phyloP scores from a whole-genome alignment of 1,139 yeast species.

The Williopsis jadinii region DNA sequence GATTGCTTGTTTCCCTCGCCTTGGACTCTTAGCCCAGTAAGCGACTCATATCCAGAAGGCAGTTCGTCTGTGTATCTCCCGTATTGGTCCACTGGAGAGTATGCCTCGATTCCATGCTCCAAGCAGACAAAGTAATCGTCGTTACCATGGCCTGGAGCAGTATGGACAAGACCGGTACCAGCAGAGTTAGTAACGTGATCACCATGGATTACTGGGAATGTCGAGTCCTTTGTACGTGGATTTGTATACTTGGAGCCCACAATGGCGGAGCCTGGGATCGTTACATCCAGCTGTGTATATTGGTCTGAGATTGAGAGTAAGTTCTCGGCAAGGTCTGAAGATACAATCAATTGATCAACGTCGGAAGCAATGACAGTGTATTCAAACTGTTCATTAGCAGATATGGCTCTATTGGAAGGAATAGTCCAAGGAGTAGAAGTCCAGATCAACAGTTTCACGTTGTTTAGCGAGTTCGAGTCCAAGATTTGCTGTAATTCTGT shows the following conservation, averaged over 20 bases:
- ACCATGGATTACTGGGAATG: constrained; percentile 66
- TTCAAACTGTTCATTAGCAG: constrained; percentile 50
- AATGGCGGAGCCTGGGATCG: constrained; percentile 40
- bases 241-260: constrained; percentile 44
- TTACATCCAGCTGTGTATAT: constrained; percentile 15
- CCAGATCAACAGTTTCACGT: constrained; percentile 58
- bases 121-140: constrained; percentile 81
- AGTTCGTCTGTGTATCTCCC: constrained; percentile 55
- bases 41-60: constrained; percentile 36
- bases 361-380: constrained; percentile 47
- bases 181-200: constrained; percentile 73
- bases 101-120: constrained; percentile 46
- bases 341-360: constrained; percentile 38
- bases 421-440: constrained; percentile 99
- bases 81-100: constrained; percentile 70
- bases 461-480: constrained; percentile 1
- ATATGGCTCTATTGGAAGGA: constrained; percentile 79
- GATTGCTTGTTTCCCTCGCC: constrained; percentile 46
- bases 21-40: constrained; percentile 56
- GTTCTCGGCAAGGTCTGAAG: constrained; percentile 33
- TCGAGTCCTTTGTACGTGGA: constrained; percentile 39
- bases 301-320: constrained; percentile 25
- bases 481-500: constrained; percentile 10
- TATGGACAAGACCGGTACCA: constrained; percentile 95
- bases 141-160: constrained; percentile 97